Evolutionary conservation across 2,329 filamentous ascomycete genomes (phyloP).

Genomic region (Pseudocercospora fijiensis): DNA sequence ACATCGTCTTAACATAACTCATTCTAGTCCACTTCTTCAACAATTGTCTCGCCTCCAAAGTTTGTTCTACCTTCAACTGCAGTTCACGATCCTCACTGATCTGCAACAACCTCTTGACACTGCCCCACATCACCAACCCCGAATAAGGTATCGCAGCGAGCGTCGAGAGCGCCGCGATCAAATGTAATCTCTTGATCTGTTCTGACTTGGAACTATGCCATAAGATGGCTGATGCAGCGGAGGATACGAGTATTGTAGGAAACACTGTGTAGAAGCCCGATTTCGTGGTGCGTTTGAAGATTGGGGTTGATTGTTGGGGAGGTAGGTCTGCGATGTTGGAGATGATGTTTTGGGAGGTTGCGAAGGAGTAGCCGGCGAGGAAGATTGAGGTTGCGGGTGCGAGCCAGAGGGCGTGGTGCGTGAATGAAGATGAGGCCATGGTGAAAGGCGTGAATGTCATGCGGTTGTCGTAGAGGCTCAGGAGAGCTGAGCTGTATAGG

Average conservation of each 20-base stretch:
- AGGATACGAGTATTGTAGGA: not conserved
- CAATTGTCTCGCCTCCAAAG: slow-evolving; percentile 19
- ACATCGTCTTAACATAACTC: slow-evolving; percentile 13
- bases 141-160: slow-evolving; percentile 8
- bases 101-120: slow-evolving; percentile 19
- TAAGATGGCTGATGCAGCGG: not conserved
- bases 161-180: not conserved
- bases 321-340: slow-evolving; percentile 6
- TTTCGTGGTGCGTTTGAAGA: slow-evolving; percentile 9
- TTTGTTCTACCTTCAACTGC: slow-evolving; percentile 21
- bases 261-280: not conserved
- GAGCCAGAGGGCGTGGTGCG: slow-evolving; percentile 8
- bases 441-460: not conserved
- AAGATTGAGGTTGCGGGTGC: slow-evolving; percentile 15
- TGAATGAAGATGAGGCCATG: slow-evolving; percentile 8
- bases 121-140: slow-evolving; percentile 12
- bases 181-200: not conserved
- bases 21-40: slow-evolving; percentile 17
- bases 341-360: slow-evolving; percentile 4
- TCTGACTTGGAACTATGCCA: not conserved
- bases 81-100: slow-evolving; percentile 17
- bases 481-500: not conserved
- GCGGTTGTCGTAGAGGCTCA: not conserved
- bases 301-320: slow-evolving; percentile 5
- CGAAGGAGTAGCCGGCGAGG: slow-evolving; percentile 17